Percentiles rank a stretch among this genome's conserved stretches.
phyloP scores from a whole-genome alignment of 1,284 basidiomycete species.

The Ganoderma leucocontextum region DNA sequence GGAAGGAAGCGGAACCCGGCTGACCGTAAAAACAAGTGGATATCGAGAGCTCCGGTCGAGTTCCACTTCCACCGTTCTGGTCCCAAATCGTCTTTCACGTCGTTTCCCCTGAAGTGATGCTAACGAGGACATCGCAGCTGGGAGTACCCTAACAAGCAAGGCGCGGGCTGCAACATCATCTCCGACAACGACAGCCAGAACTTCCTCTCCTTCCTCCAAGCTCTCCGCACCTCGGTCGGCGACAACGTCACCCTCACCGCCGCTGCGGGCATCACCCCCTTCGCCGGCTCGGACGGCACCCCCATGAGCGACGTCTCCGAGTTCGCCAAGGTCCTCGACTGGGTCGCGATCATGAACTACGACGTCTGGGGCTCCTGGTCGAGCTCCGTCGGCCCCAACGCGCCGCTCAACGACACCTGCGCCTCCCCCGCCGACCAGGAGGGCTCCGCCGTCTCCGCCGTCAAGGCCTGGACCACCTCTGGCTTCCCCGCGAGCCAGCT shows the following conservation, averaged over 20 bases:
- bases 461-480: conserved; percentile 67
- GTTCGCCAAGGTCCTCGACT: conserved; percentile 70
- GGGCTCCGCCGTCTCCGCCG: conserved; percentile 71
- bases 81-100: too few species aligned
- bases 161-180: conserved; percentile 73
- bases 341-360: conserved; percentile 79
- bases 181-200: conserved; percentile 69
- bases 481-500: conserved; percentile 71
- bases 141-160: conserved; percentile 80
- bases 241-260: conserved; percentile 60
- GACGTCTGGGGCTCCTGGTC: conserved; percentile 71
- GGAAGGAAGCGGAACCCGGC: too few species aligned
- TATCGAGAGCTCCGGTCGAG: too few species aligned
- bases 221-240: conserved; percentile 49
- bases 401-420: conserved; percentile 72
- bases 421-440: conserved; percentile 57
- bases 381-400: conserved; percentile 65
- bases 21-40: too few species aligned
- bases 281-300: conserved; percentile 56
- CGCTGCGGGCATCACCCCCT: conserved; percentile 64
- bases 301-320: conserved; percentile 64
- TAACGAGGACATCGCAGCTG: conserved; percentile 57
- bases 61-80: too few species aligned
- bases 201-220: conserved; percentile 61
- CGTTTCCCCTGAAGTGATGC: conserved; percentile 1